Conservation (phyloP, 441 rosid species). For the Rhodomyrtus psidioides region DNA sequence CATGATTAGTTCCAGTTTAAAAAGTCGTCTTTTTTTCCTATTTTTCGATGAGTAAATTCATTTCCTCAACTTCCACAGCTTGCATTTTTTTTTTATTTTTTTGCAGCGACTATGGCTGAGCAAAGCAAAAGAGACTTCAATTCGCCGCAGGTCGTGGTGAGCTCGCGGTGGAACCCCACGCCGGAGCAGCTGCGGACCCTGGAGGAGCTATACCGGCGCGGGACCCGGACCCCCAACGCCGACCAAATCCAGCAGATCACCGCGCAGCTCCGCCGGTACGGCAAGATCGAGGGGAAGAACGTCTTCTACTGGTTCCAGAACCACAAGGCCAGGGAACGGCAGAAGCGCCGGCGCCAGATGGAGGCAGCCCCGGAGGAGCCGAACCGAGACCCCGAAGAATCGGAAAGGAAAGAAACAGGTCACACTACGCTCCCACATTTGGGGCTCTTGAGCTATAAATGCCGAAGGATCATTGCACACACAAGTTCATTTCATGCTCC, state of each 20-base stretch:
- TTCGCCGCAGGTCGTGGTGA: conserved; percentile 52
- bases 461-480: background rate
- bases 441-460: background rate
- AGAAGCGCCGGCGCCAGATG: conserved; percentile 84
- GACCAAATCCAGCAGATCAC: conserved; percentile 94
- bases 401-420: conserved; percentile 55
- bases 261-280: conserved; percentile 70
- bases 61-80: background rate
- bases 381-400: conserved; percentile 18
- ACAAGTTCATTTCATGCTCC: background rate
- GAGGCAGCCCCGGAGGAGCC: conserved; percentile 31
- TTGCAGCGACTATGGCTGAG: conserved; percentile 32
- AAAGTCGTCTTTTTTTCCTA: background rate
- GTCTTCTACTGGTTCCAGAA: conserved; percentile 99
- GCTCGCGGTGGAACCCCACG: conserved; percentile 97
- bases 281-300: conserved; percentile 96
- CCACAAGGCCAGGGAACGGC: conserved; percentile 94
- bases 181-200: conserved; percentile 85
- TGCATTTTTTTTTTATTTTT: background rate
- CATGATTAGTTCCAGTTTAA: background rate
- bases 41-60: background rate
- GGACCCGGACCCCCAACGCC: conserved; percentile 87
- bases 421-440: background rate
- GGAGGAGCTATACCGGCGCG: conserved; percentile 75
- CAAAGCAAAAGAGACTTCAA: conserved; percentile 60